Evolutionary conservation across 2,329 filamentous ascomycete species (phyloP), one percentile per base, ranked within the genome.

Genomic region (Penicillium frequentans): DNA sequence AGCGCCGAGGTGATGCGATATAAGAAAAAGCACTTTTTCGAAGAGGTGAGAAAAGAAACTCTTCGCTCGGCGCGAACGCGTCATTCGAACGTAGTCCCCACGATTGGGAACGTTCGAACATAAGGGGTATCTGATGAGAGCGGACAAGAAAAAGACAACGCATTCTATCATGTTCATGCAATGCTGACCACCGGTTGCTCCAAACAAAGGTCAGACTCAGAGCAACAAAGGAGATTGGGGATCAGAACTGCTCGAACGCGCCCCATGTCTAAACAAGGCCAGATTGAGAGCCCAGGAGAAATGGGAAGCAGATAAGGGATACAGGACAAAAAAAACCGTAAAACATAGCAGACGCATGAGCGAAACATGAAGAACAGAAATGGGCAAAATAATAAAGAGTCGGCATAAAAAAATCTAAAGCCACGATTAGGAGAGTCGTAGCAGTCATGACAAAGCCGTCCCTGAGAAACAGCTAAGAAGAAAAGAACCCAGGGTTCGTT

Each of bases 131-230:
- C 76, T 77, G 75, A 73, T 69, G 68, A 70, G 76, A 77, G 71
- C 74, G 73, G 74, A 74, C 69, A 69, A 64, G 73, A 69, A 75
- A 75, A 76, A 75, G 70, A 73, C 75, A 81, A 79, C 78, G 78
- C 79, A 78, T 74, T 81, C 78, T 81, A 81, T 80, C 74, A 77
- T 78, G 73, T 75, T 73, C 74, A 77, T 75, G 74, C 74, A 76
- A 73, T 71, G 69, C 70, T 67, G 68, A 71, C 66, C 67, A 68
- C 64, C 64, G 39, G 48, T 70, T 68, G 68, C 69, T 65, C 64
- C 60, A 54, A 56, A 64, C 39, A 23, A 24, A 52, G 47, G 51
- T 63, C 62, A 61, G 29, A 13, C 35, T 33, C 48, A 59, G 61
- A 70, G 68, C 68, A 70, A 64, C 55, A 62, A 65, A 61, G 61